These are phyloP conservation scores for Neofusicoccum cordaticola DNA, from an alignment of 2,329 filamentous ascomycete species.

Conservation along the genomic window DNA sequence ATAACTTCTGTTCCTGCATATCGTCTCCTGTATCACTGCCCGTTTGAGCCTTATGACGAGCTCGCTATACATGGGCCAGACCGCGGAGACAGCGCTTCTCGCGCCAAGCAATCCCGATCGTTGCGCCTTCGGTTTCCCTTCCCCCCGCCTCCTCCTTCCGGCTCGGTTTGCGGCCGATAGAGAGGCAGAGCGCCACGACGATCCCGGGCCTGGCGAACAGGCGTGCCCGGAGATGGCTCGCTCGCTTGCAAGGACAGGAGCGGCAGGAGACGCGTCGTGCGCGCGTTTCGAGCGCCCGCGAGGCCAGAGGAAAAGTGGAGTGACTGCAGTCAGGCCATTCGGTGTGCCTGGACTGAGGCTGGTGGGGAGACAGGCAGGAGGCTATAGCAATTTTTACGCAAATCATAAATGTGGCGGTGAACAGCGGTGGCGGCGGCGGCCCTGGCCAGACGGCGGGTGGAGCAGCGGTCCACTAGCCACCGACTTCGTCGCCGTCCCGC, in stretches of 20 bases:
- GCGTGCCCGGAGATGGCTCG: background rate
- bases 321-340: background rate
- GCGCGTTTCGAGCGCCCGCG: background rate
- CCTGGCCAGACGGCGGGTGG: background rate
- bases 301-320: background rate
- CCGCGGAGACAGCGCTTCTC: background rate
- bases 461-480: background rate
- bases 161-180: background rate
- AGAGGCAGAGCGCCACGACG: background rate
- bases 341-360: background rate
- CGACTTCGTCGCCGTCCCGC: background rate
- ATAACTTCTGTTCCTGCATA: background rate
- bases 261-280: constrained; percentile 4
- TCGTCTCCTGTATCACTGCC: background rate
- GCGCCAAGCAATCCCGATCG: background rate
- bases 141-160: background rate
- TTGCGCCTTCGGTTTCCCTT: background rate
- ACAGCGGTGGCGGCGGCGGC: background rate
- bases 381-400: background rate
- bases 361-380: background rate
- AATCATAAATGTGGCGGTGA: background rate
- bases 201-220: background rate
- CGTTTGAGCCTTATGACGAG: constrained; percentile 1
- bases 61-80: background rate
- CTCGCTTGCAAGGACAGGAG: background rate